Evolutionary conservation across 345 rosid species (phyloP).

Genomic region (Sisymbrium altissimum): DNA sequence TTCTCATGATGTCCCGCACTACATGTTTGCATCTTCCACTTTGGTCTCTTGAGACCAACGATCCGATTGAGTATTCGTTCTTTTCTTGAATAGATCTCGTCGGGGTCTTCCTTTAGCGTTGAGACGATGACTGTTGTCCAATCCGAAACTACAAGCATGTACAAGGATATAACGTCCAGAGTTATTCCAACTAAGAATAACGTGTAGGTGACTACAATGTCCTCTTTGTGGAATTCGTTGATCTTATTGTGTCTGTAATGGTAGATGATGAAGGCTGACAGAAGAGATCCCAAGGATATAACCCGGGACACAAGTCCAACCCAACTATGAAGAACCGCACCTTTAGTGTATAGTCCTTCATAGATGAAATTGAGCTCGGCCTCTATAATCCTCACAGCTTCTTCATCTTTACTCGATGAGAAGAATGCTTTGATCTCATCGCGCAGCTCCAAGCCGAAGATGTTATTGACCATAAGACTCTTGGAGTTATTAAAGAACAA

Average conservation of each 20-base stretch:
- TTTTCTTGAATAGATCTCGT: background rate
- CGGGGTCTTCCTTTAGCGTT: background rate
- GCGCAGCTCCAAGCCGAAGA: slow-evolving; percentile 11
- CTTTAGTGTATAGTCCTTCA: slow-evolving; percentile 39
- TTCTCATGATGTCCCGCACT: background rate
- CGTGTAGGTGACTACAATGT: background rate
- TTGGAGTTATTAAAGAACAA: slow-evolving; percentile 9
- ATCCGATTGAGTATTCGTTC: background rate
- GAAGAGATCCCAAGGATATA: slow-evolving; percentile 1
- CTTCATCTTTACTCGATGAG: background rate
- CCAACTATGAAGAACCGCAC: slow-evolving; percentile 11
- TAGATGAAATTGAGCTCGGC: slow-evolving; percentile 39
- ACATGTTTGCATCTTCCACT: background rate
- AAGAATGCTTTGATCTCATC: slow-evolving; percentile 17
- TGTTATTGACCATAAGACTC: slow-evolving; percentile 28
- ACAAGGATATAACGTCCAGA: slow-evolving; percentile 2
- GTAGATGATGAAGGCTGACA: background rate
- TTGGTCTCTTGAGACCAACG: background rate
- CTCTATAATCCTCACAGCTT: slow-evolving; percentile 37
- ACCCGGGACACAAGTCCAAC: slow-evolving; percentile 1
- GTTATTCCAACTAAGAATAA: background rate
- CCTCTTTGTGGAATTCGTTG: slow-evolving; percentile 8
- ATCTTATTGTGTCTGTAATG: slow-evolving; percentile 10
- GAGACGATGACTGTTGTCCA: slow-evolving; percentile 7
- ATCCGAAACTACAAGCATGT: background rate